phyloP scores from a whole-genome alignment of 805 yeast genomes.

The Suhomyces xylopsoci region DNA sequence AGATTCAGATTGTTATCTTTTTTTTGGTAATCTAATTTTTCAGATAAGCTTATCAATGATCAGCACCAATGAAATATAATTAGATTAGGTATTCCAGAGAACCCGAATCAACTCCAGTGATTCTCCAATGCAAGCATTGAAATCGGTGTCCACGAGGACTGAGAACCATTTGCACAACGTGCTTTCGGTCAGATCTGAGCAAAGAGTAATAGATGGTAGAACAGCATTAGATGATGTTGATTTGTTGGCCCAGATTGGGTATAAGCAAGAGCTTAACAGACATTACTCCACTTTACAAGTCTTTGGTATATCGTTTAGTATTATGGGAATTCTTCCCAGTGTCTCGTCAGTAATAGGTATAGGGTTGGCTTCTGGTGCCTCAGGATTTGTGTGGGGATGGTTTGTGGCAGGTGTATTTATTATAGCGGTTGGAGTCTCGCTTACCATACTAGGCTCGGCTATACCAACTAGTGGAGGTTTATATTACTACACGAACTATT shows the following conservation, averaged over 20 bases:
- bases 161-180: conserved; percentile 1
- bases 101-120: background rate
- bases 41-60: background rate
- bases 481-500: conserved; percentile 65
- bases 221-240: conserved; percentile 21
- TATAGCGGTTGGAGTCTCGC: conserved; percentile 54
- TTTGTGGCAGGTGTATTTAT: conserved; percentile 54
- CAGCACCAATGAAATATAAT: background rate
- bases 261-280: conserved; percentile 65
- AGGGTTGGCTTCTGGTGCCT: conserved; percentile 62
- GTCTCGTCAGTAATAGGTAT: conserved; percentile 53
- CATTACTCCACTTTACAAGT: conserved; percentile 60
- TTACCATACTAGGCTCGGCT: conserved; percentile 66
- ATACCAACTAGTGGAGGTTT: conserved; percentile 77
- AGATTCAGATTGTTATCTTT: background rate
- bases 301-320: conserved; percentile 68
- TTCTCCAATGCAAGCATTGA: background rate
- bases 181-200: conserved; percentile 4
- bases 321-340: conserved; percentile 69
- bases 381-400: conserved; percentile 75
- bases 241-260: conserved; percentile 57
- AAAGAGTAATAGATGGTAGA: conserved; percentile 3
- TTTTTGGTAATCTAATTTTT: background rate
- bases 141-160: background rate
- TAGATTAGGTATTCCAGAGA: background rate